Conservation (phyloP, 2,329 filamentous ascomycete species). For the Talaromyces sp. region DNA sequence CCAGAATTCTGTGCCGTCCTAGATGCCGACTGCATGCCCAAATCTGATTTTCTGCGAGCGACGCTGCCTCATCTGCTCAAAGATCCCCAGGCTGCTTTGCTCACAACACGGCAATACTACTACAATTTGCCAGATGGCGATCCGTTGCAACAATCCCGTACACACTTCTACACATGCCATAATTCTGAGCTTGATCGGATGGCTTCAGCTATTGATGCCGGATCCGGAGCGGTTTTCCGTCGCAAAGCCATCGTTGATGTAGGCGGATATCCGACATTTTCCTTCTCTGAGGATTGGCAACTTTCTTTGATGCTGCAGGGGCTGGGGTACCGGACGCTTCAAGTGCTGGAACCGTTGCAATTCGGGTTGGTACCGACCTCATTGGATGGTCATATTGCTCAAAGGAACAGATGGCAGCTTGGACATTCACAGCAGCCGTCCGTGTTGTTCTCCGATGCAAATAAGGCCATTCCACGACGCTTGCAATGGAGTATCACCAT, state of each 20-base stretch:
- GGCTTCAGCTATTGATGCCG: conserved; percentile 33
- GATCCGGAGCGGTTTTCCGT: conserved; percentile 37
- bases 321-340: conserved; percentile 30
- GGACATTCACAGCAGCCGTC: conserved; percentile 31
- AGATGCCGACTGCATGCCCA: conserved; percentile 40
- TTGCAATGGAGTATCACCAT: conserved; percentile 27
- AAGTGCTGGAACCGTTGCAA: conserved; percentile 35
- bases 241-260: conserved; percentile 31
- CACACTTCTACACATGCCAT: conserved; percentile 35
- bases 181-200: conserved; percentile 34
- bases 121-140: conserved; percentile 35
- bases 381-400: conserved; percentile 36
- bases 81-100: conserved; percentile 30
- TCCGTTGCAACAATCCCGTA: conserved; percentile 32
- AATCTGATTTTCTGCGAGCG: conserved; percentile 36
- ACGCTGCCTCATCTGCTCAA: conserved; percentile 37
- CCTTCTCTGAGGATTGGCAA: conserved; percentile 38
- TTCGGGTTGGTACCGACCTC: conserved; percentile 37
- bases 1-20: conserved; percentile 36
- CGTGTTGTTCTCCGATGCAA: not conserved
- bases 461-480: not conserved
- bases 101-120: conserved; percentile 37
- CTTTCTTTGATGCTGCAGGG: conserved; percentile 35
- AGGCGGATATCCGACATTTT: conserved; percentile 36
- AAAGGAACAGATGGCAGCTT: conserved; percentile 40